Conservation (phyloP, 345 rosid genomes). For the Draba incana region DNA sequence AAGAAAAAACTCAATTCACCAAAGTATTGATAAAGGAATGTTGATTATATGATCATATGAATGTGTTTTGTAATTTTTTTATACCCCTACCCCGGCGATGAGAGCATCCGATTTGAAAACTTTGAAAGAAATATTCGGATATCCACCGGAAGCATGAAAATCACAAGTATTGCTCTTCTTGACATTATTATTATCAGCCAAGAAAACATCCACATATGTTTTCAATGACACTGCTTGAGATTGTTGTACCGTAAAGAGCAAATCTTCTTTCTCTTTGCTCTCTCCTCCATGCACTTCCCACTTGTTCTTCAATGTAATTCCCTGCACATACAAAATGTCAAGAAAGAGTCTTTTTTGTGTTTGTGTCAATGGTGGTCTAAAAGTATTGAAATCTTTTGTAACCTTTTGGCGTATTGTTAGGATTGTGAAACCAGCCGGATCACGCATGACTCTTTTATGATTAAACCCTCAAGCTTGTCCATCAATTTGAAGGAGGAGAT, state of each 20-base stretch:
- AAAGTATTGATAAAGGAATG: neutral
- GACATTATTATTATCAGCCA: conserved; percentile 42
- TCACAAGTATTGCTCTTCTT: conserved; percentile 43
- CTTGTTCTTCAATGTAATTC: conserved; percentile 48
- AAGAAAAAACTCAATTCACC: neutral
- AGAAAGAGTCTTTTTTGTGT: neutral
- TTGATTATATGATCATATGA: neutral
- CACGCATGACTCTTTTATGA: conserved; percentile 58
- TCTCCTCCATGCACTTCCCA: conserved; percentile 69
- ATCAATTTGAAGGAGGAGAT: conserved; percentile 65
- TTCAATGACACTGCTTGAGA: conserved; percentile 61
- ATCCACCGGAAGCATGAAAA: conserved; percentile 56
- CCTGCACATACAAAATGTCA: conserved; percentile 34
- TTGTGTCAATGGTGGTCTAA: neutral
- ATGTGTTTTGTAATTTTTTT: conserved; percentile 6
- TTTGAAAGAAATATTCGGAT: conserved; percentile 63
- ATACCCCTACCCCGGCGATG: conserved; percentile 71
- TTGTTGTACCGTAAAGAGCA: conserved; percentile 52
- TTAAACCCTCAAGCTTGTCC: conserved; percentile 62
- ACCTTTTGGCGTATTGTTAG: conserved; percentile 72
- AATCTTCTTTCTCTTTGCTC: conserved; percentile 41
- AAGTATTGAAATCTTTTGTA: neutral
- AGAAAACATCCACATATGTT: conserved; percentile 56
- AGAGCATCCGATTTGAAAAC: conserved; percentile 52
- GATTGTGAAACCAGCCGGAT: conserved; percentile 73